A percentile compares a stretch with the other conserved stretches of the same genome.
phyloP scores from a whole-genome alignment of 352 stramenopile species.

The Pythium aquatile region DNA sequence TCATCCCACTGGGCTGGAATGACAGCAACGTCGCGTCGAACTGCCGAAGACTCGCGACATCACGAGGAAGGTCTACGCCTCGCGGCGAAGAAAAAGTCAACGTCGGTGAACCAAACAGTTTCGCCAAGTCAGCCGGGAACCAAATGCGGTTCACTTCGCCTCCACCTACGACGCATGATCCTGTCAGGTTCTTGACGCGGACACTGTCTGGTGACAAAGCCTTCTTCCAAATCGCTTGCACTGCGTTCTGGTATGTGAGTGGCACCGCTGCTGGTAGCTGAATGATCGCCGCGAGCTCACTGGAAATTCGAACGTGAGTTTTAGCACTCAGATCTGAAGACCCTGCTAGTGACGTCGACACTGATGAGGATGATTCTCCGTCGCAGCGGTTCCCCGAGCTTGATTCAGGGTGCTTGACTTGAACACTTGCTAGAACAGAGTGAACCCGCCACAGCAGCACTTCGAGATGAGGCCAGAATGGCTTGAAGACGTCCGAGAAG shows the following conservation, averaged over 20 bases:
- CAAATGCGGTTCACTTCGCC: conserved; percentile 16
- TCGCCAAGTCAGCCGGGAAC: conserved; percentile 20
- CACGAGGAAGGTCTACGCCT: not conserved
- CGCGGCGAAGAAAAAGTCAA: not conserved
- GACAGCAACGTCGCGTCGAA: conserved; percentile 18
- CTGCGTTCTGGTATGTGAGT: conserved; percentile 10
- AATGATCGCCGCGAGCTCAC: conserved; percentile 10
- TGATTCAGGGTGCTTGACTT: not conserved
- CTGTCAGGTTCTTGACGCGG: conserved; percentile 3
- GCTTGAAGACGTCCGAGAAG: conserved; percentile 15
- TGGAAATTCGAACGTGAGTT: conserved; percentile 8
- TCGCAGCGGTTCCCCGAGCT: not conserved
- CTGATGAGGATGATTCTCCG: not conserved
- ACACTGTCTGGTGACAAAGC: not conserved
- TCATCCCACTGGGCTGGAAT: conserved; percentile 25
- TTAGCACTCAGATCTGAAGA: not conserved
- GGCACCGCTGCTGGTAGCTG: not conserved
- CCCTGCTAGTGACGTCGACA: not conserved
- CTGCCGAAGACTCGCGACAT: not conserved
- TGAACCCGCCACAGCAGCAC: conserved; percentile 20
- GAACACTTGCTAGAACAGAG: conserved; percentile 8
- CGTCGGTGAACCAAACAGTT: conserved; percentile 18
- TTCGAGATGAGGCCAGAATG: conserved; percentile 27
- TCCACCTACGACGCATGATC: not conserved
- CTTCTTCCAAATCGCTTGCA: conserved; percentile 24